Base-by-base conservation (phyloP, 371 early-diverging fungal genomes). In the Catenaria anguillulae region DNA sequence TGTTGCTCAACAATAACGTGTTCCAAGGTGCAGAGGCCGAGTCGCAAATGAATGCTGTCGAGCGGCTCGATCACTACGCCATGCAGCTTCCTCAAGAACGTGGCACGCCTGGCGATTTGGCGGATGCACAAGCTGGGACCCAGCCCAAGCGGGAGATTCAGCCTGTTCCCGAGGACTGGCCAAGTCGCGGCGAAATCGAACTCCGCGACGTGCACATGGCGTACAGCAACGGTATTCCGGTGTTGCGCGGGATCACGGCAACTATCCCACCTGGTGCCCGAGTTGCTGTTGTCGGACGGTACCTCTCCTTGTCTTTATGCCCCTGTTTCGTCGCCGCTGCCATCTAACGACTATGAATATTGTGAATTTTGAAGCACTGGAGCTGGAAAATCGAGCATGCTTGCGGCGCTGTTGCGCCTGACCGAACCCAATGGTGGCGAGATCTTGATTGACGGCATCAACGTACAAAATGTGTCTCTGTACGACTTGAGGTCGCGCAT, bases 361-460 rank as follows among this genome's bases (percentile, higher is more conserved):
- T n/a, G n/a, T n/a, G n/a, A n/a, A n/a, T n/a, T n/a, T n/a, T n/a
- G n/a, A n/a, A n/a, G 93, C 34, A 93, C 97, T 0, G 96, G 96
- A 24, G 85, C 88, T n/a, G 96, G 96, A 50, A 97, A 95, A 71
- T 84, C 85, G 36, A 84, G 87, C n/a, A 70, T 94, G 66, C 91
- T 88, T 26, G 76, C 90, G 60, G 82, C 87, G 26, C 71, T 97
- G 60, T 94, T 97, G 78, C 80, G 96, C 56, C 79, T 97, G 56
- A 77, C 93, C 40, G 97, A 97, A 64, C 82, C 92, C 5, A 83
- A 82, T 31, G 70, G 55, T 10, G 92, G 92, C 37, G 62, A 67
- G n/a, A 83, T 89, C 42, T 37, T 73, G 40, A 80, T 92, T 59
- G 93, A 97, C 65, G 90, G 87, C 34, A 76, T 90, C 4, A 86